Base-by-base conservation (phyloP, 176 grass and related monocot genomes). In the Avena atlantica region DNA sequence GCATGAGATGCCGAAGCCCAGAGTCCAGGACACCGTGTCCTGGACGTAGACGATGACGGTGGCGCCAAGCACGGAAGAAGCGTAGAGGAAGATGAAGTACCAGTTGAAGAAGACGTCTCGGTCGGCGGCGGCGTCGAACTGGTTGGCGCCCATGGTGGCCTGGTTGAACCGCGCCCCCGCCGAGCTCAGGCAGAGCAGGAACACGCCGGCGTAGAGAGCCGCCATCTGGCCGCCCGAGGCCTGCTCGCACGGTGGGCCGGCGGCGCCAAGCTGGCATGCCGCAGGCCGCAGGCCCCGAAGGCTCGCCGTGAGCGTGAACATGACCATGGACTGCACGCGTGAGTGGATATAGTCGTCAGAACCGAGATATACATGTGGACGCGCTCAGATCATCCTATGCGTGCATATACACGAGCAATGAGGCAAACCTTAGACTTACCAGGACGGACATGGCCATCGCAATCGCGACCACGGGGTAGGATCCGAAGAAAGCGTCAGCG, bases 401-500 rank as follows among this genome's bases (percentile, higher is more conserved):
- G 51, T 14, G 17, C 55, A 57, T 19, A 8, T 57, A 3, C 9
- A 25, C 55, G n/a, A 64, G 47, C 3, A 29, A 3, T 16, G 1
- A 63, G 12, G 9, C 6, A 14, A 48, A 25, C 20, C 36, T 34
- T 11, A 13, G 0, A 61, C 84, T 63, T 82, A 90, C 91, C 85
- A 93, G 70, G 49, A 95, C 76, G 19, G 77, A 36, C 70, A 87
- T 74, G 47, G 13, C 71, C 62, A 87, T 86, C 58, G 88, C 84
- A 83, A 87, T 23, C 0, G 83, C 91, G n/a, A 98, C 40, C 16
- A 97, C 20, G 4, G 93, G 87, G 85, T 81, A 95, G 86, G 79
- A 95, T 13, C 93, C 95, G 50, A 93, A 87, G 83, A 90, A 98
- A 40, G 93, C 95, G 7, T 97, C 95, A 12, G 93, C 87, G 60